Evolutionary conservation across 2,329 filamentous ascomycete species (phyloP).

Genomic region (Exophiala xenobiotica): DNA sequence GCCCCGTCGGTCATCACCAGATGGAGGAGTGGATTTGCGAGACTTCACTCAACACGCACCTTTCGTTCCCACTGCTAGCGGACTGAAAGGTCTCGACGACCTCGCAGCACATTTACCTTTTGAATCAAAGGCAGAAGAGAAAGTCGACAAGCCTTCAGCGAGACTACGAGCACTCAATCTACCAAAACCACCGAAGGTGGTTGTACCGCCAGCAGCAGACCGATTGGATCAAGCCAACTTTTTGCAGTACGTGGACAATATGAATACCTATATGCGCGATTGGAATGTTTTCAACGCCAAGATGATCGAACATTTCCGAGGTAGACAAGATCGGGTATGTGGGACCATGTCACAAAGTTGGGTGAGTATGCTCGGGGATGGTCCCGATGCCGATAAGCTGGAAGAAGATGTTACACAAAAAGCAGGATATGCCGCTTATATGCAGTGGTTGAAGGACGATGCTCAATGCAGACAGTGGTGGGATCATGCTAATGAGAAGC

Average conservation of each 20-base stretch:
- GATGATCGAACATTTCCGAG: constrained; percentile 57
- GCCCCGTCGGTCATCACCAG: constrained; percentile 12
- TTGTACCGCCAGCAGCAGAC: constrained; percentile 37
- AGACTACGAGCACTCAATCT: constrained; percentile 40
- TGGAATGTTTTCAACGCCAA: constrained; percentile 56
- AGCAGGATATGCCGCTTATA: constrained; percentile 46
- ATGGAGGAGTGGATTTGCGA: constrained; percentile 46
- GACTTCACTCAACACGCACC: constrained; percentile 53
- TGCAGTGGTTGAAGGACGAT: constrained; percentile 48
- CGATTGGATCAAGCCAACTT: constrained; percentile 50
- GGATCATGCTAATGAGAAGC: constrained; percentile 48
- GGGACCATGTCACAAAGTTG: constrained; percentile 49
- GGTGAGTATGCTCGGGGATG: constrained; percentile 51
- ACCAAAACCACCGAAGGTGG: constrained; percentile 54
- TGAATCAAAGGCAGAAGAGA: constrained; percentile 50
- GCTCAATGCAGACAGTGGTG: constrained; percentile 47
- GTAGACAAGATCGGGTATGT: constrained; percentile 50
- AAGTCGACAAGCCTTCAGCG: constrained; percentile 36
- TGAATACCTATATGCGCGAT: constrained; percentile 57
- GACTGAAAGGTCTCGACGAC: constrained; percentile 55
- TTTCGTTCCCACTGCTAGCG: constrained; percentile 47
- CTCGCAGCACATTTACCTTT: constrained; percentile 59
- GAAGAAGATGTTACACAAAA: constrained; percentile 28
- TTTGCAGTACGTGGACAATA: constrained; percentile 52
- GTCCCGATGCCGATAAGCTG: constrained; percentile 23